These are phyloP conservation scores for Rosa lucieae DNA, from an alignment of 306 rosid genomes.

Conservation along the genomic window DNA sequence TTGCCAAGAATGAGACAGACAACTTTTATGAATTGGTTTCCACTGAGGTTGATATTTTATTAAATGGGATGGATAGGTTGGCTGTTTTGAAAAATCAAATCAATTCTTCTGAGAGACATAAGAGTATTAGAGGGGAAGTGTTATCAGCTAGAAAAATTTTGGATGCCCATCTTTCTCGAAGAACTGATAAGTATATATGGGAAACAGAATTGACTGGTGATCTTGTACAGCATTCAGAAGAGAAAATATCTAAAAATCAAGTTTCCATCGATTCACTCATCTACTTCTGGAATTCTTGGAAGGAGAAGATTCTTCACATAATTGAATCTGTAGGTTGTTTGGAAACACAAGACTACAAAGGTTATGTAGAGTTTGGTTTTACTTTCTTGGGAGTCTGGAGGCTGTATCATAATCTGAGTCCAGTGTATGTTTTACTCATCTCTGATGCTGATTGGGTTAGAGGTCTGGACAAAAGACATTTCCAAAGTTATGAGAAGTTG, in stretches of 20 bases:
- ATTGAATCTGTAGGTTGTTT: conserved; percentile 39
- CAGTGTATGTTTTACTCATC: conserved; percentile 39
- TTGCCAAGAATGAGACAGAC: no score
- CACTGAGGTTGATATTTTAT: no score
- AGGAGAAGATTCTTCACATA: conserved; percentile 39
- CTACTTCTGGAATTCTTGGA: conserved; percentile 74
- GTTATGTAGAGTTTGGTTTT: conserved; percentile 48
- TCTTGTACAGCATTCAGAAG: conserved; percentile 28
- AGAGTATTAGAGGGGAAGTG: conserved; percentile 49
- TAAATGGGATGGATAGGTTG: no score
- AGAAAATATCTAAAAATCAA: conserved; percentile 12
- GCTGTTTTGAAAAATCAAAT: no score
- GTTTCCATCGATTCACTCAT: conserved; percentile 27
- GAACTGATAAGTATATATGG: conserved; percentile 38
- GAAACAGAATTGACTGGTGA: conserved; percentile 37
- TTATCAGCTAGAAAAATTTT: conserved; percentile 56
- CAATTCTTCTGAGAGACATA: conserved; percentile 26
- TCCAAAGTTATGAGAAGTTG: conserved; percentile 39
- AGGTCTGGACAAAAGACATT: conserved; percentile 25
- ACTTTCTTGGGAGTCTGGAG: conserved; percentile 52
- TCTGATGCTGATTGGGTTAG: conserved; percentile 62
- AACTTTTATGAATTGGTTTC: no score
- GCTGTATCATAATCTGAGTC: neutral
- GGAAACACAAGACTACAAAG: conserved; percentile 27
- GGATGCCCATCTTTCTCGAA: conserved; percentile 50